These are phyloP conservation scores for Entrophospora sp. DNA, from an alignment of 192 early-diverging fungal species.

Conservation along the genomic window DNA sequence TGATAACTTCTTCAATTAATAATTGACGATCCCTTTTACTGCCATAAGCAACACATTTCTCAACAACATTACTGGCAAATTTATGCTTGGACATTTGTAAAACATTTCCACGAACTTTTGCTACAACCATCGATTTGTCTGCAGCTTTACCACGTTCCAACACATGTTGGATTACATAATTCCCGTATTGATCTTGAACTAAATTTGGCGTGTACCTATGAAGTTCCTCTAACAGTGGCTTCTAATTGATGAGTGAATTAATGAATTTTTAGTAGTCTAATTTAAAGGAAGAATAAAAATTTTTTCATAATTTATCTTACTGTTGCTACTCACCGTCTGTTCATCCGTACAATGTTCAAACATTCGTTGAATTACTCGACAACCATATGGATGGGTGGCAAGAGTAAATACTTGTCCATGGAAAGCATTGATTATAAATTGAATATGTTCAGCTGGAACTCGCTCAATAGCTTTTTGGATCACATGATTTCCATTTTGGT, in stretches of 20 bases:
- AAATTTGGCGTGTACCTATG: slow-evolving; percentile 85
- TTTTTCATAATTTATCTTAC: too few species aligned
- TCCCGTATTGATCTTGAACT: slow-evolving; percentile 98
- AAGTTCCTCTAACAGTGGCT: slow-evolving; percentile 86
- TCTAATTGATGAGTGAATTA: slow-evolving; percentile 28
- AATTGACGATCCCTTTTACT: slow-evolving; percentile 74
- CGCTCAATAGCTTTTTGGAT: slow-evolving; percentile 99
- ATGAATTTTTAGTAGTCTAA: neutral
- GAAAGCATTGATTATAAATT: slow-evolving; percentile 96
- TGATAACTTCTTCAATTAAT: slow-evolving; percentile 90
- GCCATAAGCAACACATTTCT: slow-evolving; percentile 95
- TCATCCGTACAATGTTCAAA: slow-evolving; percentile 97
- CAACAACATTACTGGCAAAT: slow-evolving; percentile 98
- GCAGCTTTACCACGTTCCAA: slow-evolving; percentile 84
- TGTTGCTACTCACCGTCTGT: slow-evolving; percentile 62
- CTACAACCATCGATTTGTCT: slow-evolving; percentile 82
- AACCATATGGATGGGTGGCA: slow-evolving; percentile 98
- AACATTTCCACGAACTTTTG: slow-evolving; percentile 87
- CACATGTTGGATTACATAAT: slow-evolving; percentile 99
- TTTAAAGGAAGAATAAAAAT: neutral
- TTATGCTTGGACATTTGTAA: slow-evolving; percentile 95
- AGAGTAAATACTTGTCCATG: slow-evolving; percentile 92
- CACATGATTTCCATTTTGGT: slow-evolving; percentile 99
- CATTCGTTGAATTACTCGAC: slow-evolving; percentile 97
- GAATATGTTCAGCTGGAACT: slow-evolving; percentile 84